Base-by-base conservation (phyloP, 441 rosid species). In the Flueggea neowawraea region DNA sequence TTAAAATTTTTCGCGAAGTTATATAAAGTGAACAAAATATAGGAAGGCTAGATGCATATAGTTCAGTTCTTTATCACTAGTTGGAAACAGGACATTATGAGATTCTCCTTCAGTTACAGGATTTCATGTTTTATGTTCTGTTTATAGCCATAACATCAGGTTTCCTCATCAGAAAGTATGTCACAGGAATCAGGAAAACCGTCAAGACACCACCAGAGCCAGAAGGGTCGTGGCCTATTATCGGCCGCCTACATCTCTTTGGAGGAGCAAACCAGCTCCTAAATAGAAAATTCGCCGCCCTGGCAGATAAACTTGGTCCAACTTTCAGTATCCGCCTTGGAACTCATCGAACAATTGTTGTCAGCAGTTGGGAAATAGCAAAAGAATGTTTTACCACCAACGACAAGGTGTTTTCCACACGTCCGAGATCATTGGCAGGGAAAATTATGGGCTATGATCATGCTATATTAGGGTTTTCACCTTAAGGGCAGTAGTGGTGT, bases 401-500 rank as follows among this genome's bases (percentile, higher is more conserved):
- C 12, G 84, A 84, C 68, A 64, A 15, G 61, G 54, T 67, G 54
- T 71, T 84, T 47, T 22, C 66, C 5, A 16, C 73, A 11, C 80
- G 83, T 54, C 86, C 84, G 6, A 51, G 51, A 31, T 58, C 52
- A 53, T 31, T 74, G 10, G 75, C 28, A 22, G 2, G 80, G 3
- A 66, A n/a, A 52, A 39, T 73, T 52, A 64, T 80, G 73, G 82
- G 74, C 0, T 84, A 82, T 52, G 55, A 74, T 47, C 64, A 68
- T 36, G 44, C 58, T 10, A 39, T 75, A 69, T 5, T 80, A 0
- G 85, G 85, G 7, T 70, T 82, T n/a, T 74, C 76, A 15, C 85
- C 84, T 6, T 75, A 75, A 0, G 82, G 81, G 9, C 36, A 69
- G 0, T 77, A 79, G 61, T 81, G 86, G 84, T 81, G 75, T 0